Percentiles rank a stretch among this genome's conserved stretches.
These are phyloP conservation scores for Aspergillus spinulosporus DNA, from an alignment of 2,329 filamentous ascomycete genomes.

Conservation along the genomic window DNA sequence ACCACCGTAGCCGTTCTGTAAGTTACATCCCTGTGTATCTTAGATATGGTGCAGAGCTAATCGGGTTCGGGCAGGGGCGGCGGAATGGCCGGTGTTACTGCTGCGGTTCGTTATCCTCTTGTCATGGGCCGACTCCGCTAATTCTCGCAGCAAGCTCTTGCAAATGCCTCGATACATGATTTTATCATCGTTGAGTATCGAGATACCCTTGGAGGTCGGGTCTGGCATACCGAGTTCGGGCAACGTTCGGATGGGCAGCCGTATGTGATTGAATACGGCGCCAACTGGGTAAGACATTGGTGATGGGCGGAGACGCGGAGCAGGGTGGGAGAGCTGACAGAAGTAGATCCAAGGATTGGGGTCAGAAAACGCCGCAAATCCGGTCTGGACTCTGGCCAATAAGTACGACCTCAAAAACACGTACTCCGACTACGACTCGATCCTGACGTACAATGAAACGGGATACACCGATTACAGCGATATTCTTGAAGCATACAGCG, in stretches of 20 bases:
- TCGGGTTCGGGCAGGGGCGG: conserved; percentile 46
- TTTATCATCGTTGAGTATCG: conserved; percentile 68
- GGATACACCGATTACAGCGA: conserved; percentile 55
- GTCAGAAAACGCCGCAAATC: conserved; percentile 44
- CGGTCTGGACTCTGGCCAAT: conserved; percentile 61
- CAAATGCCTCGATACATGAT: conserved; percentile 61
- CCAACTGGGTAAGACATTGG: conserved; percentile 59
- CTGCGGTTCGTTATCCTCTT: conserved; percentile 47
- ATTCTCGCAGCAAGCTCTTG: conserved; percentile 54
- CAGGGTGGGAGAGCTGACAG: background rate
- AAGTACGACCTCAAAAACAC: conserved; percentile 59
- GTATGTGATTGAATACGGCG: conserved; percentile 64
- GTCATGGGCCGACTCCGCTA: background rate
- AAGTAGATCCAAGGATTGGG: conserved; percentile 46
- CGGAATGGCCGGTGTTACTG: conserved; percentile 64
- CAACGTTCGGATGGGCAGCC: conserved; percentile 52
- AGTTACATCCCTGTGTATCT: conserved; percentile 9
- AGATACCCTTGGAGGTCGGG: conserved; percentile 62
- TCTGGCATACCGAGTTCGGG: conserved; percentile 60
- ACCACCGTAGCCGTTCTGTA: conserved; percentile 39
- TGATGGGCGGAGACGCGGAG: background rate
- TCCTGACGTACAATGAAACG: conserved; percentile 61
- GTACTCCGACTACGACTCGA: conserved; percentile 59
- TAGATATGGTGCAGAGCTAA: background rate
- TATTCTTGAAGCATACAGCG: conserved; percentile 54